A percentile compares a stretch with the other conserved stretches of the same genome.
Conservation (phyloP, 2,329 filamentous ascomycete species). For the Aspergillus tanneri region DNA sequence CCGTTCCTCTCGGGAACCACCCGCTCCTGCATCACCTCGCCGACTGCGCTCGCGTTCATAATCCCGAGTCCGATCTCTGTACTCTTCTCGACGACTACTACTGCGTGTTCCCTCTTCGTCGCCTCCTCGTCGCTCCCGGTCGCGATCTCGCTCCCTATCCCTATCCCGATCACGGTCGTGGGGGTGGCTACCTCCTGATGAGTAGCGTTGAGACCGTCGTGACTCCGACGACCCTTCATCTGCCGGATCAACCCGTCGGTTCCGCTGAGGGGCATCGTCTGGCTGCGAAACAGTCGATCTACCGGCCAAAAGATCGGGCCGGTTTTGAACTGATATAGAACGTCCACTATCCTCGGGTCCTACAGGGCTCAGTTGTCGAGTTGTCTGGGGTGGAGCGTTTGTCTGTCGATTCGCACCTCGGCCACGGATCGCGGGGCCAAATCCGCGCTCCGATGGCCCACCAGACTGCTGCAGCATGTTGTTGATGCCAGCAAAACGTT, state of each 20-base stretch:
- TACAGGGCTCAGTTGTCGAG: constrained; percentile 34
- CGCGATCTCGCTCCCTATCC: constrained; percentile 32
- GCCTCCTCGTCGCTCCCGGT: constrained; percentile 29
- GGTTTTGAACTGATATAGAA: constrained; percentile 22
- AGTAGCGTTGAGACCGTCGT: constrained; percentile 33
- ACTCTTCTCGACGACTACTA: constrained; percentile 37
- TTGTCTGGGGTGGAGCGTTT: constrained; percentile 32
- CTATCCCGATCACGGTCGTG: constrained; percentile 31
- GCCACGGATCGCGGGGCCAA: constrained; percentile 41
- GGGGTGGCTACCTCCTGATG: constrained; percentile 13
- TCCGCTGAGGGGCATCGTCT: constrained; percentile 29
- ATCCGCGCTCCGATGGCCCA: constrained; percentile 32
- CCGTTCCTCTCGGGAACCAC: constrained; percentile 24
- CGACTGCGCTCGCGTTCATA: constrained; percentile 37
- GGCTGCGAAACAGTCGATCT: constrained; percentile 25
- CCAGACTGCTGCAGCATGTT: constrained; percentile 48
- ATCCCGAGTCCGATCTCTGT: constrained; percentile 35
- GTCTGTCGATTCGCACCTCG: constrained; percentile 40
- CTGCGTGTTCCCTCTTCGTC: constrained; percentile 28
- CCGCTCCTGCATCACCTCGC: constrained; percentile 30
- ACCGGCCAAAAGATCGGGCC: constrained; percentile 36
- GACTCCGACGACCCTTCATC: constrained; percentile 35
- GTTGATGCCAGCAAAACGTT: constrained; percentile 49
- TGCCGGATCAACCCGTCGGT: constrained; percentile 34
- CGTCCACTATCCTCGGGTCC: constrained; percentile 25